Conservation (phyloP, 2,329 filamentous ascomycete species). For the Onygena corvina region DNA sequence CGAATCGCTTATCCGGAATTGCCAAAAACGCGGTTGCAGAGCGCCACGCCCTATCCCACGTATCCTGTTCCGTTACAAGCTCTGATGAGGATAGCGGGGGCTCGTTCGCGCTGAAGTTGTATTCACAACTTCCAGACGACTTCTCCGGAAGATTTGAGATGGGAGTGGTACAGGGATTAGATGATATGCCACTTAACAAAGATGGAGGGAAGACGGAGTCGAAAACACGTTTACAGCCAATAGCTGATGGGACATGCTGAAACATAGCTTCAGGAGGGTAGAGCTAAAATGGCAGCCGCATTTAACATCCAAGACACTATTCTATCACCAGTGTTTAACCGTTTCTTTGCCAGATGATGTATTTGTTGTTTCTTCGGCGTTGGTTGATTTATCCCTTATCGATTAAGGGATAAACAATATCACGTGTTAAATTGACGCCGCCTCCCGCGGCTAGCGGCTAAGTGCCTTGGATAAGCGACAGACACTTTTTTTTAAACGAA, state of each 20-base stretch:
- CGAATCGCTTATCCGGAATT: constrained; percentile 28
- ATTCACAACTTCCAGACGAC: constrained; percentile 7
- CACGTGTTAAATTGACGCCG: background rate
- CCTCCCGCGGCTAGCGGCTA: constrained; percentile 7
- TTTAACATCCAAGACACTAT: background rate
- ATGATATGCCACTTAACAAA: constrained; percentile 24
- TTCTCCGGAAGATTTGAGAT: constrained; percentile 15
- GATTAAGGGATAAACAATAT: constrained; percentile 1
- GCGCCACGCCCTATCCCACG: constrained; percentile 33
- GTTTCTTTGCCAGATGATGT: background rate
- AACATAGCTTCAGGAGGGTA: constrained; percentile 13
- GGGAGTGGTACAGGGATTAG: constrained; percentile 20
- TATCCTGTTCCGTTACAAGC: constrained; percentile 22
- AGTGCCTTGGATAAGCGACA: constrained; percentile 2
- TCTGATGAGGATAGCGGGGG: background rate
- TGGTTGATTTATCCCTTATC: background rate
- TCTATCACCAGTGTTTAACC: background rate
- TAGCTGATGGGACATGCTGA: constrained; percentile 12
- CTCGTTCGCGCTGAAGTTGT: background rate
- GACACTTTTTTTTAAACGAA: background rate
- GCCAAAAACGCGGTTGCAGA: constrained; percentile 30
- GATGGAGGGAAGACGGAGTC: constrained; percentile 34
- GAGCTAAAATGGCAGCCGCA: background rate
- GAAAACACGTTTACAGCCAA: constrained; percentile 32
- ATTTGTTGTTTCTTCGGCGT: background rate